Evolutionary conservation across 2,329 filamentous ascomycete species (phyloP).

Genomic region (Sphaerostilbella broomeana): DNA sequence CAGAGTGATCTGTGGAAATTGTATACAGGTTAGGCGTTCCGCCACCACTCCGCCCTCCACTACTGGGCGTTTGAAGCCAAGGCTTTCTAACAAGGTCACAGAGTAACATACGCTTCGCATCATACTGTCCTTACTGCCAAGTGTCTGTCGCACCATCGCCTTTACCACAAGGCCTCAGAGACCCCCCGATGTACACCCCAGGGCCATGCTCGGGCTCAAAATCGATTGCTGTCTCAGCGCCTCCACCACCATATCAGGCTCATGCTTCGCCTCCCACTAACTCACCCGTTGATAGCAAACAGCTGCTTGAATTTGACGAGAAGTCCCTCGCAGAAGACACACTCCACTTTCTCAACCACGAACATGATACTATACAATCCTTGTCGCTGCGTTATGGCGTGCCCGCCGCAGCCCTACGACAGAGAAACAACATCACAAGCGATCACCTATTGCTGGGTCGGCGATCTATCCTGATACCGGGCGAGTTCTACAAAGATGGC

Average conservation of each 20-base stretch:
- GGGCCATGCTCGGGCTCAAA: conserved; percentile 23
- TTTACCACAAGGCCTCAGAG: conserved; percentile 56
- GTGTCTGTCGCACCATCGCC: conserved; percentile 53
- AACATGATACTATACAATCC: conserved; percentile 60
- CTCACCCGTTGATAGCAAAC: conserved; percentile 20
- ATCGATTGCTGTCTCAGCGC: conserved; percentile 20
- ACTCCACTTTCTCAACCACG: conserved; percentile 67
- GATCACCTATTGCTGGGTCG: conserved; percentile 66
- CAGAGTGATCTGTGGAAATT: conserved; percentile 64
- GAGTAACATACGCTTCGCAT: conserved; percentile 61
- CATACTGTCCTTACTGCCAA: conserved; percentile 70
- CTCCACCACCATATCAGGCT: conserved; percentile 35
- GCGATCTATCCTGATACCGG: conserved; percentile 64
- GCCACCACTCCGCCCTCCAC: not conserved
- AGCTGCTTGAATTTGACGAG: conserved; percentile 18
- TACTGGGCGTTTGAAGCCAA: not conserved
- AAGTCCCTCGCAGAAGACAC: conserved; percentile 51
- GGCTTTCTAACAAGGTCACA: too few species aligned
- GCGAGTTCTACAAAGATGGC: conserved; percentile 59
- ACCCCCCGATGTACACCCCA: conserved; percentile 59
- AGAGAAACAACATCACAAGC: conserved; percentile 61
- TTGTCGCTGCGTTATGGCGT: conserved; percentile 67
- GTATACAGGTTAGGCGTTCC: conserved; percentile 46
- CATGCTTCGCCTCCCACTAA: conserved; percentile 1
- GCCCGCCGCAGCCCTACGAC: conserved; percentile 54